Evolutionary conservation across 106 monocot genomes (phyloP), one percentile per base, ranked within the genome.

Genomic region (Alisma plantagoaquatica): DNA sequence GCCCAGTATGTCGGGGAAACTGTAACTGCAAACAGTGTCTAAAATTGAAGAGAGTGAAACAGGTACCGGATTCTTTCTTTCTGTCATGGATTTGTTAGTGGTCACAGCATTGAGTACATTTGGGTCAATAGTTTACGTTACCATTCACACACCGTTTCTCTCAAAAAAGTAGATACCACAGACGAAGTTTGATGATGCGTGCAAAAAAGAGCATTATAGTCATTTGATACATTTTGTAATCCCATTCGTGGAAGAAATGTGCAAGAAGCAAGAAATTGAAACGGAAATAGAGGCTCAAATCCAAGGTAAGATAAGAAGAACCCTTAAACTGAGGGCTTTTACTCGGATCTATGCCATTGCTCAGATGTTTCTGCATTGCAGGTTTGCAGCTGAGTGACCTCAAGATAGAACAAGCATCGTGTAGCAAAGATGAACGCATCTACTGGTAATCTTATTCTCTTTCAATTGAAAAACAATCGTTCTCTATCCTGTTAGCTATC

Each of bases 21-120:
- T 69, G 69, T 45, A 69, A 69, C 17, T 69, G 69, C 26, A 69
- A 69, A 27, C 49, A 49, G 22, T 69, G 69, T 29, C 35, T 69
- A 31, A 24, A 60, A 7, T 17, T 53, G 43, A 49, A 32, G 23
- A 31, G 14, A 31, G 53, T 59, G 8, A 17, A 24, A 6, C 59
- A 50, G 69, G 69, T 51, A 25, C 5, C 5, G 15, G 29, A 18
- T 16, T 31, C 10, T 33, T 33, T 8, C 17, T 14, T 47, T 51
- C 41, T 33, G 17, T 6, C 49, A 23, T 20, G 32, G 17, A 27
- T 30, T 5, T 17, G 2, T 33, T 10, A 12, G 14, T 12, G n/a
- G n/a, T n/a, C n/a, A n/a, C n/a, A n/a, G n/a, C n/a, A n/a, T n/a
- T n/a, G n/a, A n/a, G n/a, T n/a, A n/a, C n/a, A n/a, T n/a, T n/a